Conservation (phyloP, 768 basidiomycete genomes). For the Kwoniella sp. region DNA sequence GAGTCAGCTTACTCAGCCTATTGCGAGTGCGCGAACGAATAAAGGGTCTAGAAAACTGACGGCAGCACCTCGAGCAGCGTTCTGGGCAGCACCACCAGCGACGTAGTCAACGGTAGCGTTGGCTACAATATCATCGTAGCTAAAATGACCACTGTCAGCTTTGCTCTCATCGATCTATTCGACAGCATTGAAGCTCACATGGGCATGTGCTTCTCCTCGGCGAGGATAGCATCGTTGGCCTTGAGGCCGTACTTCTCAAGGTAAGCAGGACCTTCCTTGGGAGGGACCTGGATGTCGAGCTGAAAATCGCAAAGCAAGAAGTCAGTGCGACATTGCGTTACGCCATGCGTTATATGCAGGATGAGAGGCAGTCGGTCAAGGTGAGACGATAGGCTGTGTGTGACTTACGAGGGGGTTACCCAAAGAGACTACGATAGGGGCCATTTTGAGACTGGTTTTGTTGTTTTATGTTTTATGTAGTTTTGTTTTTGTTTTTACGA, state of each 20-base stretch:
- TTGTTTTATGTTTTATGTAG: slow-evolving; percentile 7
- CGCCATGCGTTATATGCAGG: background rate
- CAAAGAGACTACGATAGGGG: slow-evolving; percentile 74
- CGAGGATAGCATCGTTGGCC: slow-evolving; percentile 93
- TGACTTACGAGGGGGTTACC: slow-evolving; percentile 83
- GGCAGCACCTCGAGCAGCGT: slow-evolving; percentile 92
- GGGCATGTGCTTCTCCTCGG: slow-evolving; percentile 80
- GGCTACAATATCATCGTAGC: slow-evolving; percentile 83
- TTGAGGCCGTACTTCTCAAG: slow-evolving; percentile 87
- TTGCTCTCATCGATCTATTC: too few relatives aligned
- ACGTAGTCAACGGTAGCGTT: slow-evolving; percentile 81
- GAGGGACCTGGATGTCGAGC: slow-evolving; percentile 81
- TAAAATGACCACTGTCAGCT: slow-evolving; percentile 51
- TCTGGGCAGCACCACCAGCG: slow-evolving; percentile 95
- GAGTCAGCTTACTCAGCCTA: background rate
- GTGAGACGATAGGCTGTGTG: background rate
- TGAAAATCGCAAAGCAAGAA: slow-evolving; percentile 7
- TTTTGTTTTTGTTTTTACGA: too few relatives aligned
- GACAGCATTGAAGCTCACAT: too few relatives aligned
- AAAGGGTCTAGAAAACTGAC: too few relatives aligned
- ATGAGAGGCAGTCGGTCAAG: background rate
- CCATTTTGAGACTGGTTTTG: slow-evolving; percentile 11
- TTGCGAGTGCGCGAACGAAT: too few relatives aligned
- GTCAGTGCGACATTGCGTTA: background rate
- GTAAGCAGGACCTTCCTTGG: slow-evolving; percentile 70